A percentile compares a stretch with the other conserved stretches of the same genome.
Conservation (phyloP, 1,284 basidiomycete genomes). For the Puccinia novopanici region DNA sequence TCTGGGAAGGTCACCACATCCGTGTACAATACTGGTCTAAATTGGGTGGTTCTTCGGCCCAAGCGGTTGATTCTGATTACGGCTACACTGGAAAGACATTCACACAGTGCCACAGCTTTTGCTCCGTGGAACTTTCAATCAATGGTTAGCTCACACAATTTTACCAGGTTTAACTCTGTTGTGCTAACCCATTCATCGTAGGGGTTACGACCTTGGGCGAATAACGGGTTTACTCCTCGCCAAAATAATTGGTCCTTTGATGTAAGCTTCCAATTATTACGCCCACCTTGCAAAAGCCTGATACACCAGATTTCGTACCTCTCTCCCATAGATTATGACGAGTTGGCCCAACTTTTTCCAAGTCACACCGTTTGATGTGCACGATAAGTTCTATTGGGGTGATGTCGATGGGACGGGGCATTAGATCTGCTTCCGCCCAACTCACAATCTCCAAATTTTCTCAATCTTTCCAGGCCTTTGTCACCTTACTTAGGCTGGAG, state of each 20-base stretch:
- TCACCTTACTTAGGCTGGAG: constrained; percentile 76
- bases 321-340: constrained; percentile 69
- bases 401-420: constrained; percentile 81
- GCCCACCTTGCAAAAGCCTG: not conserved
- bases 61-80: constrained; percentile 75
- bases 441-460: constrained; percentile 75
- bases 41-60: constrained; percentile 67
- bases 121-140: constrained; percentile 81
- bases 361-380: constrained; percentile 81
- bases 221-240: constrained; percentile 67
- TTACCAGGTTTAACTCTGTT: not conserved
- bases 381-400: constrained; percentile 80
- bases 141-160: constrained; percentile 63
- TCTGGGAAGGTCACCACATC: constrained; percentile 80
- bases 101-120: constrained; percentile 82
- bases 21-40: constrained; percentile 84
- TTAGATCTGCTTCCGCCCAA: constrained; percentile 87
- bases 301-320: not conserved
- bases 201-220: constrained; percentile 77
- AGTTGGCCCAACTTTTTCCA: constrained; percentile 83
- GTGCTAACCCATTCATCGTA: not conserved
- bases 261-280: constrained; percentile 13
- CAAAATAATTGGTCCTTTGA: constrained; percentile 75
- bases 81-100: constrained; percentile 63
- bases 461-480: constrained; percentile 73